A percentile compares a stretch with the other conserved stretches of the same genome.
These are phyloP conservation scores for Beauveria bassiana DNA, from an alignment of 2,329 filamentous ascomycete species.

Conservation along the genomic window DNA sequence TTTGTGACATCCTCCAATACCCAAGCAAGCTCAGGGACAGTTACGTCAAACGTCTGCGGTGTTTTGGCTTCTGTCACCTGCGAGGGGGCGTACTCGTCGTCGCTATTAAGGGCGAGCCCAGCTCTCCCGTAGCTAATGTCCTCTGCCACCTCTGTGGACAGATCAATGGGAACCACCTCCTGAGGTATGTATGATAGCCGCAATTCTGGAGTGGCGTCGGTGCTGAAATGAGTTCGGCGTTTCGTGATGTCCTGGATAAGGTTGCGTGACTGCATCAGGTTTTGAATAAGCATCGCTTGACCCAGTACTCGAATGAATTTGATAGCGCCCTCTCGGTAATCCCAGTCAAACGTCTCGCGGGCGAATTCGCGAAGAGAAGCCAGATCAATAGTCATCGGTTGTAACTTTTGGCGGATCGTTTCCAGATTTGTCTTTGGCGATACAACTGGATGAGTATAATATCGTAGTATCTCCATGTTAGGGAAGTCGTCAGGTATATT, in stretches of 20 bases:
- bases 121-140: constrained; percentile 41
- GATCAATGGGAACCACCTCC: constrained; percentile 68
- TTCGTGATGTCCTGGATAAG: constrained; percentile 50
- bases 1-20: constrained; percentile 28
- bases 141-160: constrained; percentile 64
- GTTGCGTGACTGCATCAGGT: constrained; percentile 28
- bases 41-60: constrained; percentile 54
- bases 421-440: constrained; percentile 50
- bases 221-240: constrained; percentile 61
- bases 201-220: constrained; percentile 68
- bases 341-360: constrained; percentile 80
- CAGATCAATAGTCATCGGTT: constrained; percentile 20
- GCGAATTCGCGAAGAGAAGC: constrained; percentile 64
- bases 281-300: constrained; percentile 63
- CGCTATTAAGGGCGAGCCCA: constrained; percentile 54
- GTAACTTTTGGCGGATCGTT: constrained; percentile 15
- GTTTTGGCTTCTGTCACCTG: constrained; percentile 16
- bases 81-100: constrained; percentile 52
- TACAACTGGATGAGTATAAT: constrained; percentile 82
- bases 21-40: constrained; percentile 45
- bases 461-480: constrained; percentile 67
- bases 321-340: constrained; percentile 65
- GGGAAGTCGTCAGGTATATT: constrained; percentile 77
- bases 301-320: constrained; percentile 79
- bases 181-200: constrained; percentile 71